phyloP scores from a whole-genome alignment of 257 asterid species.

The Petunia secreta region DNA sequence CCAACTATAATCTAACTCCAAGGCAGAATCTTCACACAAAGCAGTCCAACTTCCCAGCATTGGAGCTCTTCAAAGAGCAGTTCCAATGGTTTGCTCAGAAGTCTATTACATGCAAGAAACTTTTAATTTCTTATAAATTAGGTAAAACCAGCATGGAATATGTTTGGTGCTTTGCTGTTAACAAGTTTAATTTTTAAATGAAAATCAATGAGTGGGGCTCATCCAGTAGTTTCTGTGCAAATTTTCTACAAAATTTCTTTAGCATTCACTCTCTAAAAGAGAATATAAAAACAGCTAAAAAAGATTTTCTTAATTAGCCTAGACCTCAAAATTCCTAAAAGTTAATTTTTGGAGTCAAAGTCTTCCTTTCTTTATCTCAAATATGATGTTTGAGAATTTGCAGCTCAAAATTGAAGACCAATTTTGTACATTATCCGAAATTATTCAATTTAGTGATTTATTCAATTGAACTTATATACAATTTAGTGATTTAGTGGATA shows the following conservation, averaged over 20 bases:
- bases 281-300: neutral
- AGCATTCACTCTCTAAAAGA: neutral
- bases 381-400: neutral
- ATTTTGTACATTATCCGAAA: neutral
- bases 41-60: neutral
- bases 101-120: neutral
- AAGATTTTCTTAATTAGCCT: neutral
- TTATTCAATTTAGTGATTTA: neutral
- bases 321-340: neutral
- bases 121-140: neutral
- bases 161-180: neutral
- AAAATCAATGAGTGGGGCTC: neutral
- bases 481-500: neutral
- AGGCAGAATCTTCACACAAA: neutral
- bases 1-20: conserved; percentile 13
- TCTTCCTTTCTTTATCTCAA: neutral
- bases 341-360: neutral
- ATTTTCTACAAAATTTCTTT: neutral
- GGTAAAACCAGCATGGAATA: neutral
- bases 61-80: neutral
- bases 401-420: conserved; percentile 10
- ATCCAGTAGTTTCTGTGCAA: neutral
- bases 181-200: neutral
- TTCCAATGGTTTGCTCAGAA: neutral
- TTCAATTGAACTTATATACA: neutral